A percentile compares a stretch with the other conserved stretches of the same genome.
These are phyloP conservation scores for Quercus alba DNA, from an alignment of 306 rosid genomes.

Conservation along the genomic window DNA sequence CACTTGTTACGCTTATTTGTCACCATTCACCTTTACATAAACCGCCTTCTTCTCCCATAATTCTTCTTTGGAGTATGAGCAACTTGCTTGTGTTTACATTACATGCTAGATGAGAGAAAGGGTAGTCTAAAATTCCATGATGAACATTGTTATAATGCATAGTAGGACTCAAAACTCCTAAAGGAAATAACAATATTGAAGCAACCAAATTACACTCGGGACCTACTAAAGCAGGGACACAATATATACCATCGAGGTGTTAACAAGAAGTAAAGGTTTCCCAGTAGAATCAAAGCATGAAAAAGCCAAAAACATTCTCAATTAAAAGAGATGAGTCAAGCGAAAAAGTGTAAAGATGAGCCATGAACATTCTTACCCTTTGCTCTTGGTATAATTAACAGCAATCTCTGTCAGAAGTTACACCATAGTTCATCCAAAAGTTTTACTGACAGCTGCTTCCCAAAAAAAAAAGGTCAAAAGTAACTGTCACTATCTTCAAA, in stretches of 20 bases:
- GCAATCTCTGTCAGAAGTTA: constrained; percentile 34
- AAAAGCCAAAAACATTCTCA: neutral
- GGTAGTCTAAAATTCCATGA: too few relatives aligned
- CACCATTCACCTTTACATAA: constrained; percentile 16
- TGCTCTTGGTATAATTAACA: neutral
- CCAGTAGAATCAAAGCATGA: constrained; percentile 11
- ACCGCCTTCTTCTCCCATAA: constrained; percentile 16
- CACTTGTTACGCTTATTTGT: constrained; percentile 14
- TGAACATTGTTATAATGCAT: too few relatives aligned
- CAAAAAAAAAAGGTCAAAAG: neutral
- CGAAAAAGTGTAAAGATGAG: constrained; percentile 2
- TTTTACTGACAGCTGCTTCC: neutral
- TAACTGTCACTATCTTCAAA: constrained; percentile 9
- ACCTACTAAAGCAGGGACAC: constrained; percentile 7
- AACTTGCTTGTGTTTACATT: neutral
- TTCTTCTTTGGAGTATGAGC: neutral
- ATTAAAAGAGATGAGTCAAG: neutral
- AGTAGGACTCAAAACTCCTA: neutral
- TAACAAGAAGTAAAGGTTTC: constrained; percentile 7
- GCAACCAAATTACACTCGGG: neutral
- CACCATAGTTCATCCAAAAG: constrained; percentile 18
- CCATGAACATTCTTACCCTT: constrained; percentile 9
- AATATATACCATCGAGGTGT: constrained; percentile 15
- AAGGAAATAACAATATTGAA: neutral
- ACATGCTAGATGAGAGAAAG: neutral